Evolutionary conservation across 169 alveolate species (phyloP).

Genomic region (Plasmodium falciparum): DNA sequence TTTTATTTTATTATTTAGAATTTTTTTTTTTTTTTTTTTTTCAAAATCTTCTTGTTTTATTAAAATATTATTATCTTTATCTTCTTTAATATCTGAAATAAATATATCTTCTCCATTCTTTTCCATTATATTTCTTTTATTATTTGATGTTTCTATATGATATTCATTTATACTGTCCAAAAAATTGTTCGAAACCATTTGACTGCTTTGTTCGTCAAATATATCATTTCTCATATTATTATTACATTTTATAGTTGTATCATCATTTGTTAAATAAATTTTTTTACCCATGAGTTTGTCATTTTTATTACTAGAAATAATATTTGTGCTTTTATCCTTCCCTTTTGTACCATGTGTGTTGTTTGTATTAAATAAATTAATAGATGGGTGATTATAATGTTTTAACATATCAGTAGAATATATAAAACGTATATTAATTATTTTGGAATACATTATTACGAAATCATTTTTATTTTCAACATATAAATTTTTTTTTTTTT

Average conservation of each 20-base stretch:
- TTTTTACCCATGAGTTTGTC: no score
- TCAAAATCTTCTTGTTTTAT: no score
- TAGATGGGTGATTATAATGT: conserved; percentile 35
- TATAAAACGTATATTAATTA: conserved; percentile 23
- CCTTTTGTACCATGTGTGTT: conserved; percentile 5
- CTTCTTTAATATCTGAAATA: no score
- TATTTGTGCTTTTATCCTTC: neutral
- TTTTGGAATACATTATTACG: conserved; percentile 23
- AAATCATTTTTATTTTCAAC: neutral
- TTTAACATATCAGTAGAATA: conserved; percentile 23
- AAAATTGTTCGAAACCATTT: no score
- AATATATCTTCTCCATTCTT: neutral
- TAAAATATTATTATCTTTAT: no score
- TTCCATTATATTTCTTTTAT: neutral
- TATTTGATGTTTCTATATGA: neutral
- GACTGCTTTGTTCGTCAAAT: no score
- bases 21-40: conserved; percentile 20
- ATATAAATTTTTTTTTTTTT: neutral
- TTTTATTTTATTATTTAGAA: conserved; percentile 24
- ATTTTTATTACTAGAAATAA: neutral
- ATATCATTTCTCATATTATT: no score
- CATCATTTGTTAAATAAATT: no score
- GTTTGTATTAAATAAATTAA: conserved; percentile 34
- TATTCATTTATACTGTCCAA: no score
- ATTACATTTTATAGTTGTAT: no score